A percentile compares a stretch with the other conserved stretches of the same genome.
phyloP scores from a whole-genome alignment of 2,329 filamentous ascomycete genomes.

The Penicillium aurantiogriseum region DNA sequence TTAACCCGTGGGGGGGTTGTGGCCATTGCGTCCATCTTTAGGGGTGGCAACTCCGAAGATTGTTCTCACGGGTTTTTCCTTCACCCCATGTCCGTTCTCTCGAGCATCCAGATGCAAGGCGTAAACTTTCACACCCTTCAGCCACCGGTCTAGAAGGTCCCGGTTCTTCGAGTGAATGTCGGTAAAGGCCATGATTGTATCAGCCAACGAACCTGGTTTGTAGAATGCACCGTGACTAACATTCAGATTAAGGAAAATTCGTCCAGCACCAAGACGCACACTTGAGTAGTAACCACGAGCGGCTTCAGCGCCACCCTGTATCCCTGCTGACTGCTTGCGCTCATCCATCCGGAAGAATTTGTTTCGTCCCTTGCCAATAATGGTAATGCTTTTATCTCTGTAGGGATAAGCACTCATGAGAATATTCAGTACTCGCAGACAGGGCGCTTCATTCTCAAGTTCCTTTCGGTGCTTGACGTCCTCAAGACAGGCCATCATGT shows the following conservation, averaged over 20 bases:
- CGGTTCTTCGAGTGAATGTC: background rate
- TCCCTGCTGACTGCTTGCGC: conserved; percentile 5
- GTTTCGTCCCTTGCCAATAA: conserved; percentile 16
- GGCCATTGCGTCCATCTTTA: conserved; percentile 7
- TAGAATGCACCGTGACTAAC: conserved; percentile 23
- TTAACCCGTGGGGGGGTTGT: conserved; percentile 2
- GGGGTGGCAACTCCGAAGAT: conserved; percentile 15
- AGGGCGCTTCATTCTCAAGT: background rate
- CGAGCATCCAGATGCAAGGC: conserved; percentile 6
- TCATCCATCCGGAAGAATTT: conserved; percentile 20
- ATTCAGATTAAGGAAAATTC: conserved; percentile 21
- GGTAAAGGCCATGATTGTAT: background rate
- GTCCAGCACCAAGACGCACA: conserved; percentile 15
- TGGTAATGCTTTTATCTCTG: conserved; percentile 3
- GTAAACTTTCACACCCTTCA: conserved; percentile 15
- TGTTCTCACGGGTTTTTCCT: background rate
- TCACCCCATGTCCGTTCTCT: background rate
- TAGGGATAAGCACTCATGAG: conserved; percentile 15
- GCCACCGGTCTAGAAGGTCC: conserved; percentile 4
- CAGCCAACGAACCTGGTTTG: background rate
- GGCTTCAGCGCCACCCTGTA: conserved; percentile 16
- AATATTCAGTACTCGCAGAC: conserved; percentile 18
- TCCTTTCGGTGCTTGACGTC: background rate
- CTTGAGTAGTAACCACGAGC: conserved; percentile 22
- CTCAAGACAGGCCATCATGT: background rate